These are phyloP conservation scores for Rosa persica DNA, from an alignment of 306 rosid species.

Conservation along the genomic window DNA sequence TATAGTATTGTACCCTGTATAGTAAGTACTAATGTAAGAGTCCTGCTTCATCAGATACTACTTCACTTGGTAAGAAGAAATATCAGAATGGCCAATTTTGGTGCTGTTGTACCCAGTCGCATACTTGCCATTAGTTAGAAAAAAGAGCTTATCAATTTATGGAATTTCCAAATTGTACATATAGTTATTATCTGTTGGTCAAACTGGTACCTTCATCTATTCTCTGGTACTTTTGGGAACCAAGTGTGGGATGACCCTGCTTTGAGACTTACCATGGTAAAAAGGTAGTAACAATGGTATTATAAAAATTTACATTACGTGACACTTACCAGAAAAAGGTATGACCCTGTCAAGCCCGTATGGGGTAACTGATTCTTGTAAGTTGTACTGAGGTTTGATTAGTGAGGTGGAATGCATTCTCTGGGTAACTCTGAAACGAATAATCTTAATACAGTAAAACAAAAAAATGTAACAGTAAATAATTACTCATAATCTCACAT, in stretches of 20 bases:
- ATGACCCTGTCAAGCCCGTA: no score
- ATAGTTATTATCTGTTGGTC: background rate
- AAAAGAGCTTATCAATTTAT: no score
- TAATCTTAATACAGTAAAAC: no score
- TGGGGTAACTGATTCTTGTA: no score
- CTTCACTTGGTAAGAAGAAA: background rate
- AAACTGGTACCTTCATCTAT: no score
- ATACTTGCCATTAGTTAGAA: background rate
- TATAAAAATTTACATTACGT: no score
- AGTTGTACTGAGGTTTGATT: background rate
- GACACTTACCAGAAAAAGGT: no score
- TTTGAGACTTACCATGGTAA: no score
- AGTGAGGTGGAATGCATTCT: background rate
- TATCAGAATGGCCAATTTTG: background rate
- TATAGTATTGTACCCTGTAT: slow-evolving; percentile 3
- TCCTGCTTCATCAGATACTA: background rate
- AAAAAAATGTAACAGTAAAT: background rate
- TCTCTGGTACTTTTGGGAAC: no score
- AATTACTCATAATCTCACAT: background rate
- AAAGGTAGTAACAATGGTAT: no score
- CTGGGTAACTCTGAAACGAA: background rate
- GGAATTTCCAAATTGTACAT: background rate
- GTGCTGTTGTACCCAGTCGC: background rate
- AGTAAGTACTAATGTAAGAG: background rate
- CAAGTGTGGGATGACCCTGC: background rate